phyloP scores from a whole-genome alignment of 306 rosid species.

The Casuarina equisetifolia region DNA sequence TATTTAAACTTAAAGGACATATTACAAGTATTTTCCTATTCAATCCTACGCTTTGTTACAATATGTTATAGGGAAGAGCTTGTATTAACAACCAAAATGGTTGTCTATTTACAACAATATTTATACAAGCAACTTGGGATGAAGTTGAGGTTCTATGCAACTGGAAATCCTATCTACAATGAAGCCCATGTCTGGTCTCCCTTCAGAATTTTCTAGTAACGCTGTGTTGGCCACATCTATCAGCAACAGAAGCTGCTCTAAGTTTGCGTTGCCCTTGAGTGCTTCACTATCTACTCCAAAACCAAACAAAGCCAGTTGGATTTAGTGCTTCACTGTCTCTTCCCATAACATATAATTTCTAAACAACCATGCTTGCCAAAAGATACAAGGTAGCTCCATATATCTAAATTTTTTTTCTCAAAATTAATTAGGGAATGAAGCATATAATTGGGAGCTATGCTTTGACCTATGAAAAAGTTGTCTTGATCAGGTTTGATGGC shows the following conservation, averaged over 20 bases:
- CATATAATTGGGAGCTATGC: background rate
- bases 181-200: conserved; percentile 14
- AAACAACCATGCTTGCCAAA: background rate
- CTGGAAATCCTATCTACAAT: conserved; percentile 13
- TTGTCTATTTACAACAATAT: background rate
- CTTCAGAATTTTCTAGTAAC: conserved; percentile 15
- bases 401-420: background rate
- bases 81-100: background rate
- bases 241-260: conserved; percentile 7
- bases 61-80: background rate
- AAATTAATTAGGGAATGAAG: background rate
- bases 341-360: background rate
- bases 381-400: background rate
- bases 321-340: conserved; percentile 28
- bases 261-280: conserved; percentile 1
- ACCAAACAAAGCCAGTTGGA: conserved; percentile 30
- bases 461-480: background rate
- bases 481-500: background rate
- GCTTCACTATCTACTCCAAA: conserved; percentile 2
- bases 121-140: background rate
- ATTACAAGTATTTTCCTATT: too few relatives aligned
- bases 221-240: conserved; percentile 17
- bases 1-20: too few relatives aligned
- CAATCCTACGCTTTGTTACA: background rate
- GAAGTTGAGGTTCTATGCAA: conserved; percentile 5